Evolutionary conservation across 352 stramenopile genomes (phyloP).

Genomic region (Phytophthora melonis): DNA sequence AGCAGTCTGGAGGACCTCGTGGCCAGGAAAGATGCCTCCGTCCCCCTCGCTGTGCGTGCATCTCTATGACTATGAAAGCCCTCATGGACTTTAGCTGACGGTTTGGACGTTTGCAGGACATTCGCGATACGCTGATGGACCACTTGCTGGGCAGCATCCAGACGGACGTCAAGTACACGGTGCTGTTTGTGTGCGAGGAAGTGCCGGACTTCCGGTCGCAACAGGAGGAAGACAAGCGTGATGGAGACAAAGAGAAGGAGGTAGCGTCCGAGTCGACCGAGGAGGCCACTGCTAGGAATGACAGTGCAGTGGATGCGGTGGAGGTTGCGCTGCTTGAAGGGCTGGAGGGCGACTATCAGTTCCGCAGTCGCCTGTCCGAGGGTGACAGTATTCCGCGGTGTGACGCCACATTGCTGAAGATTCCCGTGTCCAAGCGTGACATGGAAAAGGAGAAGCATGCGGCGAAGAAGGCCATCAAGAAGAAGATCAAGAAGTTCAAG

Average conservation of each 20-base stretch:
- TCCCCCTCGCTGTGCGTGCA: slow-evolving; percentile 63
- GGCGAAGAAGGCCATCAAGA: slow-evolving; percentile 85
- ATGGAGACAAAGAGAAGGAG: slow-evolving; percentile 13
- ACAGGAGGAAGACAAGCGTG: slow-evolving; percentile 1
- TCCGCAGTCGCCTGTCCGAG: slow-evolving; percentile 67
- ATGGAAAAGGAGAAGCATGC: slow-evolving; percentile 82
- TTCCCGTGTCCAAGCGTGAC: slow-evolving; percentile 79
- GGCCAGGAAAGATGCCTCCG: slow-evolving; percentile 38
- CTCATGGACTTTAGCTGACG: not conserved
- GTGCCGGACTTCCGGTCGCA: slow-evolving; percentile 54
- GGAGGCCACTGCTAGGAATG: slow-evolving; percentile 7
- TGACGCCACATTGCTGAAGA: slow-evolving; percentile 72
- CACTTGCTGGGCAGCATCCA: slow-evolving; percentile 65
- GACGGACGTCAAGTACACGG: slow-evolving; percentile 71
- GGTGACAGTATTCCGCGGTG: slow-evolving; percentile 82
- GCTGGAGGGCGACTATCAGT: slow-evolving; percentile 48
- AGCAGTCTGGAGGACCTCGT: slow-evolving; percentile 54
- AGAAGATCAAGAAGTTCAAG: slow-evolving; percentile 92
- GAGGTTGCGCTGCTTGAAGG: slow-evolving; percentile 50
- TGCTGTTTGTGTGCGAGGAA: slow-evolving; percentile 80
- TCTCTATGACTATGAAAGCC: not conserved
- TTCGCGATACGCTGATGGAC: slow-evolving; percentile 73
- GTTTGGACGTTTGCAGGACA: slow-evolving; percentile 42
- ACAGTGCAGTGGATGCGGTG: not conserved
- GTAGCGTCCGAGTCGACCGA: slow-evolving; percentile 3